phyloP scores from a whole-genome alignment of 352 stramenopile genomes.

The Globisporangium solare region DNA sequence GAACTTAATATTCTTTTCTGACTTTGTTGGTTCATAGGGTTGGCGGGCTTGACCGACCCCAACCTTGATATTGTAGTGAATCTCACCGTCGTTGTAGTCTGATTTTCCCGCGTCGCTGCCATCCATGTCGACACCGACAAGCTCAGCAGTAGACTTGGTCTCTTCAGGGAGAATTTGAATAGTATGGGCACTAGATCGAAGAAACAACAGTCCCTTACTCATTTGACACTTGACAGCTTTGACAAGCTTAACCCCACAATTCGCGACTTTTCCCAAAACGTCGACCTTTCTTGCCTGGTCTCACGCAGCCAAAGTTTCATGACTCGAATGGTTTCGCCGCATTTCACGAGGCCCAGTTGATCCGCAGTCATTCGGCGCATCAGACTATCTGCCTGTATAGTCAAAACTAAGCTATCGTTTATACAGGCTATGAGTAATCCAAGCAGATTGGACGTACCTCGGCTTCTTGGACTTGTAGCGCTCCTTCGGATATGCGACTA shows the following conservation, averaged over 20 bases:
- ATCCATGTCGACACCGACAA: conserved; percentile 1
- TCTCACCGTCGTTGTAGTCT: conserved; percentile 23
- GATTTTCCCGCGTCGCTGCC: neutral
- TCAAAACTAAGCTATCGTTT: too few relatives aligned
- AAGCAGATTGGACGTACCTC: conserved; percentile 24
- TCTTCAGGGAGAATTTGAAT: conserved; percentile 12
- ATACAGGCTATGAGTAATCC: neutral
- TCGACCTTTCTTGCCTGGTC: conserved; percentile 19
- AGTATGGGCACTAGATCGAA: conserved; percentile 8
- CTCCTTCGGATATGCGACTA: conserved; percentile 34
- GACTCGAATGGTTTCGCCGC: conserved; percentile 44
- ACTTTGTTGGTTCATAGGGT: neutral
- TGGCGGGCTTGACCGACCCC: conserved; percentile 15
- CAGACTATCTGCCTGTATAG: conserved; percentile 28
- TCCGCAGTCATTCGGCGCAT: conserved; percentile 28
- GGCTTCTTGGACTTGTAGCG: conserved; percentile 17
- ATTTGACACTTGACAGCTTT: conserved; percentile 18
- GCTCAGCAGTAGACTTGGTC: conserved; percentile 5
- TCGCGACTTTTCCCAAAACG: conserved; percentile 35
- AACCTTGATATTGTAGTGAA: conserved; percentile 32
- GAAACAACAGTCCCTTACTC: conserved; percentile 1
- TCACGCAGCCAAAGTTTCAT: conserved; percentile 35
- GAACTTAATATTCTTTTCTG: conserved; percentile 30
- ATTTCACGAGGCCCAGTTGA: conserved; percentile 39
- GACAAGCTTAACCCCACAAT: conserved; percentile 12